Evolutionary conservation across 768 basidiomycete genomes (phyloP), one percentile per base, ranked within the genome.

Genomic region (Tylopilus subfusipes): DNA sequence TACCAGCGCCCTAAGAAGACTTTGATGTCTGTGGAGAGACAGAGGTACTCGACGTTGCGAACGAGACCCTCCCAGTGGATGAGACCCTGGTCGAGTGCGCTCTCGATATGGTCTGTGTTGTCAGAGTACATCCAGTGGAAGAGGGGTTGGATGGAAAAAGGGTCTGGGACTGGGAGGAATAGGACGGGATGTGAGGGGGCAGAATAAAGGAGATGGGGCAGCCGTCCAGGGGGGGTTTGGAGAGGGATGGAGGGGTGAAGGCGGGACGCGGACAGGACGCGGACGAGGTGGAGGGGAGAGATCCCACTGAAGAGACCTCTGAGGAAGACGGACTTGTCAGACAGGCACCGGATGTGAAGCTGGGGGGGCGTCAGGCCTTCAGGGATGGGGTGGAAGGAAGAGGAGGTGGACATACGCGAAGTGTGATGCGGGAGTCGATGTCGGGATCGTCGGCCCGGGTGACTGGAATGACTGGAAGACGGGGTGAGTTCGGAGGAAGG

Each of bases 21-120:
- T 67, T 90, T 93, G 69, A 94, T 83, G 42, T 88, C 85, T 18
- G 82, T 73, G 49, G 82, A 77, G 57, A 95, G 78, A 19, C 84
- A 86, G 46, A 96, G 84, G 65, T 91, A 95, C 66, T 95, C 92
- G 66, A 88, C 91, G 68, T 94, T 96, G 55, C 87, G 83, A 19
- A 90, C 90, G 56, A 95, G 76, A 27, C 90, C 90, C 62, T 93
- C 88, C 93, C 92, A 95, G 44, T 82, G 81, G 42, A 92, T 78
- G 48, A 76, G 68, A 19, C 86, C 84, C 19, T 76, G 72, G 56
- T 82, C 79, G 13, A 96, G 80, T 39, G 81, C 84, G 22, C 82
- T 76, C 63, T 87, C 82, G 62, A 96, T 85, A 50, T 76, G 76
- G 40, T 73, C 70, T 13, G 82, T 82, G 56, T 80, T 76, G 29